These are phyloP conservation scores for Carex kokanica DNA, from an alignment of 176 grass and related monocot genomes.

Conservation along the genomic window DNA sequence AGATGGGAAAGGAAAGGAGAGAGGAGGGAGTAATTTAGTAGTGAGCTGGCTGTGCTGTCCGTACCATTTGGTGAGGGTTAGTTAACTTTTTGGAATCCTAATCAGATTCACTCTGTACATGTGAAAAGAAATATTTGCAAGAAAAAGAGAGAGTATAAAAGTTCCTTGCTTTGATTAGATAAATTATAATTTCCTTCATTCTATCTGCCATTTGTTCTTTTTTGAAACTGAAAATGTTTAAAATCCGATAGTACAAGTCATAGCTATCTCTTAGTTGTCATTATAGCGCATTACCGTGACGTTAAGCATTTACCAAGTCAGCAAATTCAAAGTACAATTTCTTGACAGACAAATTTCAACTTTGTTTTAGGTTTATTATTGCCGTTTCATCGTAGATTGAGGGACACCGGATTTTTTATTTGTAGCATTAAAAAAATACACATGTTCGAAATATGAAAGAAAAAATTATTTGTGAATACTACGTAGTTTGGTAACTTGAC, in stretches of 20 bases:
- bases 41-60: background rate
- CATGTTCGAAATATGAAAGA: no score
- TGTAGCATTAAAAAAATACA: no score
- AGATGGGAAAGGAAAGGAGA: slow-evolving; percentile 16
- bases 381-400: background rate
- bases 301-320: background rate
- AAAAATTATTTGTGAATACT: no score
- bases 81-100: slow-evolving; percentile 20
- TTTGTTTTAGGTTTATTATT: background rate
- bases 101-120: slow-evolving; percentile 11
- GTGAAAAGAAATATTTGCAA: background rate
- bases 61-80: slow-evolving; percentile 24
- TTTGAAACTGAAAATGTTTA: background rate
- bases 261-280: background rate
- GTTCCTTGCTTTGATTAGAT: background rate
- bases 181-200: background rate
- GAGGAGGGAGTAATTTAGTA: slow-evolving; percentile 2
- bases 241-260: background rate
- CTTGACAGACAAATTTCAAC: background rate
- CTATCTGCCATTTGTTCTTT: background rate
- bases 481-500: no score
- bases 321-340: background rate
- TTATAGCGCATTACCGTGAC: background rate
- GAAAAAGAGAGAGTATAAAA: background rate
- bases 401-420: background rate